phyloP scores from a whole-genome alignment of 139 green algal genomes.

The Chlorella ohadii region DNA sequence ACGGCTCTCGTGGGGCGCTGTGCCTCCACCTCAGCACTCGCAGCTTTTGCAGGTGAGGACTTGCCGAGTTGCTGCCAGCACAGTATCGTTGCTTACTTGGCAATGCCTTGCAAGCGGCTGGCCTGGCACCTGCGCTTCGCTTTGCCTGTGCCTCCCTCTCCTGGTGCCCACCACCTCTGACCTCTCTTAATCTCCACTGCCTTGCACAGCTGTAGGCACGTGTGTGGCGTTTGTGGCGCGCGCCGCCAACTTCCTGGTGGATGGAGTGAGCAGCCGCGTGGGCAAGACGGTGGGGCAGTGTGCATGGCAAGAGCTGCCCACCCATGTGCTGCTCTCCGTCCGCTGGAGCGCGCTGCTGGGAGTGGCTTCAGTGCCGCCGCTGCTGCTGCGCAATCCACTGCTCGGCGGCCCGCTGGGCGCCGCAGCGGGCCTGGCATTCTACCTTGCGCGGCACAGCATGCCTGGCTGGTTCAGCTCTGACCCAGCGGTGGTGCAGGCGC shows the following conservation, averaged over 20 bases:
- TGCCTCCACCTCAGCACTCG: conserved; percentile 35
- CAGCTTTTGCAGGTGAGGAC: conserved; percentile 41
- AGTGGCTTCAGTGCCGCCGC: background rate
- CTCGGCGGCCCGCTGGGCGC: conserved; percentile 44
- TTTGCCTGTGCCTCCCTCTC: too few relatives aligned
- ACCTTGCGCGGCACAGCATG: conserved; percentile 15
- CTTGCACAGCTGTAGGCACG: conserved; percentile 38
- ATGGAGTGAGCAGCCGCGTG: conserved; percentile 68
- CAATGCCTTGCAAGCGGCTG: too few relatives aligned
- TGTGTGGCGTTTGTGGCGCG: conserved; percentile 50
- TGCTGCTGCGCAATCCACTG: background rate
- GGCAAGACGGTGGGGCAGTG: conserved; percentile 49
- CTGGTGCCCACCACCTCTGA: too few relatives aligned
- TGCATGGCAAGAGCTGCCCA: conserved; percentile 47
- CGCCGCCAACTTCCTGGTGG: conserved; percentile 74
- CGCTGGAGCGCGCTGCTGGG: conserved; percentile 41
- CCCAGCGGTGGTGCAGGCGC: background rate
- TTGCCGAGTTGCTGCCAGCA: too few relatives aligned
- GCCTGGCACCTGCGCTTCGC: too few relatives aligned
- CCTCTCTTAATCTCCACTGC: too few relatives aligned
- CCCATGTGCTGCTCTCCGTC: conserved; percentile 55
- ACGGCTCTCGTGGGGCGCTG: conserved; percentile 64
- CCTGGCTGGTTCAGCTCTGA: conserved; percentile 60
- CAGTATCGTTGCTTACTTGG: too few relatives aligned
- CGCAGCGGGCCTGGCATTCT: conserved; percentile 34